Evolutionary conservation across 352 stramenopile species (phyloP), one percentile per base, ranked within the genome.

Genomic region (Phytophthora macrochlamydospora): DNA sequence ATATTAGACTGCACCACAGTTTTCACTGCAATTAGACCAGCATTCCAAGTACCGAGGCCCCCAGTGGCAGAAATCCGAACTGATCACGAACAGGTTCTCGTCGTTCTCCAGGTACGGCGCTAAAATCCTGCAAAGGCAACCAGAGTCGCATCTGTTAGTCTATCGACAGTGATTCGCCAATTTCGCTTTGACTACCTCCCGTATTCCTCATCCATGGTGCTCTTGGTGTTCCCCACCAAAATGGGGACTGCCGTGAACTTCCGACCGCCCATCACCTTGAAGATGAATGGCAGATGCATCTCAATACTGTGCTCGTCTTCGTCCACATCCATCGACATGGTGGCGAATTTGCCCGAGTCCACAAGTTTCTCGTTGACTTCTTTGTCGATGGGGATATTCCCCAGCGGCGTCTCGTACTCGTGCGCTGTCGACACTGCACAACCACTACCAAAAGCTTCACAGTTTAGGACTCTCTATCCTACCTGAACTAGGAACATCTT

Each of bases 11-110:
- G 28, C 4, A 14, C 13, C 29, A 42, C 14, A n/a, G 33, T 8
- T 2, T 4, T 12, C 7, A 37, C 9, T 38, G 6, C 31, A 1
- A 11, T 51, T 42, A 62, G 14, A 28, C 33, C 1, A 12, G 12
- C 46, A 55, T 45, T 0, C 14, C 30, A 18, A 63, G 57, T 61
- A 92, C 86, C 93, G 72, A 30, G 73, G 79, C 18, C 95, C 95
- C 93, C 96, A 99, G 72, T 99, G 97, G 63, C 96, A 99, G 81
- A 99, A 99, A 67, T 99, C 97, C 7, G 91, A 98, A 73, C 93
- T 98, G 69, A 99, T 87, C 12, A 99, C 86, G 57, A 98, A 98
- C 32, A 99, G 80, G 65, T 98, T 98, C 51, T 91, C 75, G 7
- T 85, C 73, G 57, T 98, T 82, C 38, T 92, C 89, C n/a, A 99